Evolutionary conservation across 495 filamentous ascomycete genomes (phyloP).

Genomic region (Hypoxylon cercidicola): DNA sequence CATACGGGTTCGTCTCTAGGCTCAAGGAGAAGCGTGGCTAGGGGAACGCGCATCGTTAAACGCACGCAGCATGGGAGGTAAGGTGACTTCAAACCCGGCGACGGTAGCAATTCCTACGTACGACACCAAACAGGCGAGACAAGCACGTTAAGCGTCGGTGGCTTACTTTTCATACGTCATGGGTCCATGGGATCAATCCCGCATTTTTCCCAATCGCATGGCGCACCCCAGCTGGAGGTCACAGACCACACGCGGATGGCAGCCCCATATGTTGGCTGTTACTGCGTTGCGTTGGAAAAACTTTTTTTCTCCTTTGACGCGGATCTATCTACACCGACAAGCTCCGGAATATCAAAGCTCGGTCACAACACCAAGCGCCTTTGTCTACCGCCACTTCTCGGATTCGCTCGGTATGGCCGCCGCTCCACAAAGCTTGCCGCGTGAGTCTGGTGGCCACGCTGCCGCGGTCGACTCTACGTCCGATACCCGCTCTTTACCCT

Average conservation of each 20-base stretch:
- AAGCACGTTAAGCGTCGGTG: conserved; percentile 32
- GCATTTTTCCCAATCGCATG: conserved; percentile 34
- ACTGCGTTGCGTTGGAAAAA: conserved; percentile 14
- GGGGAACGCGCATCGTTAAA: conserved; percentile 22
- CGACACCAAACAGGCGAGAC: conserved; percentile 13
- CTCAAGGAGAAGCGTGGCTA: conserved; percentile 6
- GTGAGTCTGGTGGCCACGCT: conserved; percentile 39
- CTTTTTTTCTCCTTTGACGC: conserved; percentile 21
- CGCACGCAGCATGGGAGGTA: conserved; percentile 17
- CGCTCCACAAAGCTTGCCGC: conserved; percentile 43
- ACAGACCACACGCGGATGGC: conserved; percentile 30
- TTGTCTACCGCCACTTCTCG: conserved; percentile 38
- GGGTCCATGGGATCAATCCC: conserved; percentile 39
- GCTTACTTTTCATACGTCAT: conserved; percentile 46
- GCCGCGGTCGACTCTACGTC: conserved; percentile 35
- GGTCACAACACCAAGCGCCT: conserved; percentile 34
- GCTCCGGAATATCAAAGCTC: conserved; percentile 30
- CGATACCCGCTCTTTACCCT: conserved; percentile 34
- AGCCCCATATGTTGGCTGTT: conserved; percentile 13
- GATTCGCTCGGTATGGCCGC: conserved; percentile 46
- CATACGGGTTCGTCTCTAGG: conserved; percentile 27
- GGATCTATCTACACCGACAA: conserved; percentile 43
- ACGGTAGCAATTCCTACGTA: conserved; percentile 27
- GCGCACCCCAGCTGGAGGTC: conserved; percentile 31
- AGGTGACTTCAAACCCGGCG: conserved; percentile 14